Evolutionary conservation across 2,329 filamentous ascomycete genomes (phyloP).

Genomic region (Xylaria sp.): DNA sequence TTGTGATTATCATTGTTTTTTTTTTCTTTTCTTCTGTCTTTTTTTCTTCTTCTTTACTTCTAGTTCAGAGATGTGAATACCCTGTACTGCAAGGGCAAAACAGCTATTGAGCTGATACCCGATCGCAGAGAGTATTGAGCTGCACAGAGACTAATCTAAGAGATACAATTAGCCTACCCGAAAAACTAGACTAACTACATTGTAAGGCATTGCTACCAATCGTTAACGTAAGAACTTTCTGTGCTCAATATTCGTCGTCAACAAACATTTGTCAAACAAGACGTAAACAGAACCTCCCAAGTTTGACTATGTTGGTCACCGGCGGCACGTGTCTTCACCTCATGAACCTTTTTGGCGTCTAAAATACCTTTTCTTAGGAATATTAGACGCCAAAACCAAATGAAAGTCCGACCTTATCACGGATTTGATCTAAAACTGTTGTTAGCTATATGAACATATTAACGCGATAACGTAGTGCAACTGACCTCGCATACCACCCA

Average conservation of each 20-base stretch:
- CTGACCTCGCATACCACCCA: conserved; percentile 58
- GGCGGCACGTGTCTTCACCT: not conserved
- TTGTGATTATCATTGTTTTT: not conserved
- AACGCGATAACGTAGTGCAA: not conserved
- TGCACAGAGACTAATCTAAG: not conserved
- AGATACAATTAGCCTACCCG: conserved; percentile 5
- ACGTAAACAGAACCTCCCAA: conserved; percentile 3
- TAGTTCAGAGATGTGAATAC: not conserved
- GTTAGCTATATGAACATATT: conserved; percentile 28
- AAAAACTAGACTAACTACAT: conserved; percentile 11
- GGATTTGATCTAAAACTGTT: conserved; percentile 44
- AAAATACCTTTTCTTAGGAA: not conserved
- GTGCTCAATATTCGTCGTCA: not conserved
- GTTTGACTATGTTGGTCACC: not conserved
- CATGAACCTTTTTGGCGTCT: not conserved
- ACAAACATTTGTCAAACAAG: not conserved
- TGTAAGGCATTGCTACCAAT: conserved; percentile 3
- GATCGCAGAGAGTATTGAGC: not conserved
- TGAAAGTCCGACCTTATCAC: conserved; percentile 46
- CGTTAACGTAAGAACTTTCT: not conserved
- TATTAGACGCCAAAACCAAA: conserved; percentile 35
- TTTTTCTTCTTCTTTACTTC: too few species aligned
- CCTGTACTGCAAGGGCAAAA: too few species aligned
- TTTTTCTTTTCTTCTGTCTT: not conserved
- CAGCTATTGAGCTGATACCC: too few species aligned